Evolutionary conservation across 2,329 filamentous ascomycete genomes (phyloP), one percentile per base, ranked within the genome.

Genomic region (Fusarium piperis): DNA sequence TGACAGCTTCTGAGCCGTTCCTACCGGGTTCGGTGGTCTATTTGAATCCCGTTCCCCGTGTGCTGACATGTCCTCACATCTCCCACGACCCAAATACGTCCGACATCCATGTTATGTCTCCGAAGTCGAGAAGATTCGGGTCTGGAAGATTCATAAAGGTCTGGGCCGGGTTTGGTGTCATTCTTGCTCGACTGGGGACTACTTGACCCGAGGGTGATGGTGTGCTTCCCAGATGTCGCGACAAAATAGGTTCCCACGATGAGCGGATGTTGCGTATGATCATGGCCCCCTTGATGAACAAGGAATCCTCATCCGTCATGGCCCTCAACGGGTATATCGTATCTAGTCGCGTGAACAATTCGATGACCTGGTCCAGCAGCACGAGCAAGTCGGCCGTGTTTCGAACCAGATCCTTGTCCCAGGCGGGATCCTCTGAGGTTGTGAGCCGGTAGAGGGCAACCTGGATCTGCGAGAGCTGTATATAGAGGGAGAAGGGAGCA

Each of bases 21-120:
- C 26, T 13, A 3, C 63, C 59, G 63, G 62, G 41, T 35, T 35
- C 36, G 32, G 59, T 39, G 8, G n/a, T 30, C 35, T 38, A 18
- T 52, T 26, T 8, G 62, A 20, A 26, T 12, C 23, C 56, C 62
- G 48, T 6, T 36, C 30, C 48, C 30, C 26, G 13, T n/a, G 7
- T 30, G 51, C n/a, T 35, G 23, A 46, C n/a, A 33, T 28, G 36
- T 44, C 48, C 20, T 71, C 65, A 80, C 41, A 79, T 78, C 18
- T 81, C 80, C 81, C 80, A 82, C 6, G 81, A 78, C 1, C 79
- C 79, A 72, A 82, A 81, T 6, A 81, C 76, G 41, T 82, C 80
- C 16, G 78, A 76, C 79, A 82, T 82, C 81, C 81, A 82, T 18
- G 76, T 70, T 53, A 82, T 68, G 65, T 82, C 80, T 8, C 72